Evolutionary conservation across 148 eudicot species (phyloP), one percentile per base, ranked within the genome.

Genomic region (Heliosperma pusillum): DNA sequence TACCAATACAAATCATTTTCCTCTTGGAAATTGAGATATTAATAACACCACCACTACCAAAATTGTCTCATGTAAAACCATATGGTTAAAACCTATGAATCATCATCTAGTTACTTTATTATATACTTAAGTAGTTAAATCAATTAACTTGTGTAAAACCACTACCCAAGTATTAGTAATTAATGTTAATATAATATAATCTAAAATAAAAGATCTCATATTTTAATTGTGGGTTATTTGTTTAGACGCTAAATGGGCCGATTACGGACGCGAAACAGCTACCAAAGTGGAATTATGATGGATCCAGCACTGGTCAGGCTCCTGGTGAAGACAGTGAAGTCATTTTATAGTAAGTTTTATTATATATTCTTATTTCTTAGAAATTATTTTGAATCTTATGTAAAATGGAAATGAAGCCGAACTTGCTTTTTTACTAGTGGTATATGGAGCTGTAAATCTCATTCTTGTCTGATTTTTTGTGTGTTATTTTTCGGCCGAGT

Each of bases 281-380:
- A 0, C 89, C 87, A 36, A 85, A 82, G 71, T 87, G 89, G 89
- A 87, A 87, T 56, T 87, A 76, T 58, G 89, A 87, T 79, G 89
- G 89, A 72, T 87, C 89, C 8, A 87, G 89, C 79, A 87, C 89
- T 56, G 80, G 77, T 22, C 89, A 87, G 73, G 89, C 89, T 59
- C 87, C 86, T 40, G 89, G 89, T 22, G 66, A 78, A 73, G 87
- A 87, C 81, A 87, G 89, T 85, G 89, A 87, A 87, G 89, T 87
- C 44, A 87, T 87, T 74, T 71, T 87, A 65, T 87, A 83, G 89
- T 87, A 82, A 70, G 87, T 56, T 60, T 27, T 59, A n/a, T n/a
- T 60, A 10, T 17, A 2, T 0, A 27, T 1, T 44, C 24, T n/a
- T 16, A 36, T 66, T 57, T 70, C 5, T 11, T 12, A 63, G 3